A percentile compares a stretch with the other conserved stretches of the same genome.
Conservation (phyloP, 2,329 filamentous ascomycete genomes). For the Pseudocercospora crystallina region DNA sequence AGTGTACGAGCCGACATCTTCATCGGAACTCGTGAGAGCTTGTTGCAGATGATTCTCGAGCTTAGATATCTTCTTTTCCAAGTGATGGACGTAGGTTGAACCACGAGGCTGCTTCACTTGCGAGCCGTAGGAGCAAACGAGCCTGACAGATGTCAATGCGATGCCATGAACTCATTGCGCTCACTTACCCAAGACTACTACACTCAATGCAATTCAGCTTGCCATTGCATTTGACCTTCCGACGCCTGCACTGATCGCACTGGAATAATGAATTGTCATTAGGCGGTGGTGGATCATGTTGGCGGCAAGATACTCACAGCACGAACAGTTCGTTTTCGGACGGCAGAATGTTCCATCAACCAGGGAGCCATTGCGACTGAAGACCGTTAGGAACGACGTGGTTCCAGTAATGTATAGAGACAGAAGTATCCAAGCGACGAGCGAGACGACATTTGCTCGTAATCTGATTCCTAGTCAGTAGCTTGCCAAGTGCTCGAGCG, state of each 20-base stretch:
- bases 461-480: too few species aligned
- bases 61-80: conserved; percentile 12
- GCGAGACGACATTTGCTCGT: too few species aligned
- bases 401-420: too few species aligned
- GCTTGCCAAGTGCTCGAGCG: too few species aligned
- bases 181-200: conserved; percentile 9
- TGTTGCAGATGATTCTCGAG: background rate
- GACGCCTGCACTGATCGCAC: conserved; percentile 18
- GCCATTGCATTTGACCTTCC: conserved; percentile 18
- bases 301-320: conserved; percentile 6
- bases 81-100: conserved; percentile 10
- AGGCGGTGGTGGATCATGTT: background rate
- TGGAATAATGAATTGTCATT: conserved; percentile 5
- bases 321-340: conserved; percentile 15
- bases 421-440: too few species aligned
- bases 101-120: conserved; percentile 14
- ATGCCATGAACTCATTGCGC: background rate
- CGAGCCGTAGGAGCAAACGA: conserved; percentile 17
- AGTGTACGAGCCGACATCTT: too few species aligned
- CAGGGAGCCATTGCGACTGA: conserved; percentile 7
- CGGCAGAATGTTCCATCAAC: conserved; percentile 6
- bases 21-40: too few species aligned
- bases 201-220: conserved; percentile 15
- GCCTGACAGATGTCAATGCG: conserved; percentile 6
- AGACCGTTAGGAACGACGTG: background rate